phyloP scores from a whole-genome alignment of 2,329 filamentous ascomycete species.

The Paecilomyces fulvus region DNA sequence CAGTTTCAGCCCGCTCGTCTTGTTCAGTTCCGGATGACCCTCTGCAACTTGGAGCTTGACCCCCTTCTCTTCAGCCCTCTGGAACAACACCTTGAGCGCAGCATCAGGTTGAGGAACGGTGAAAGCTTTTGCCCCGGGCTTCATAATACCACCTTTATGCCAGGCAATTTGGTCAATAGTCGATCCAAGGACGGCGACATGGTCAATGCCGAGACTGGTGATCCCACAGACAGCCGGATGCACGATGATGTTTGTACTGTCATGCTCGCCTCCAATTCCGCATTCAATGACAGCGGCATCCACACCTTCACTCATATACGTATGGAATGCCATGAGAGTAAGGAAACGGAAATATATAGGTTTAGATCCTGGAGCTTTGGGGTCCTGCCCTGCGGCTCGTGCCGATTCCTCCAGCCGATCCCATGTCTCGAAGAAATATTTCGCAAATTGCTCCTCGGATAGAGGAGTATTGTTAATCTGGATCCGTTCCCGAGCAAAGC shows the following conservation, averaged over 20 bases:
- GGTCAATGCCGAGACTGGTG: slow-evolving; percentile 76
- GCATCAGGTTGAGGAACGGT: slow-evolving; percentile 50
- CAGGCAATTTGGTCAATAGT: slow-evolving; percentile 78
- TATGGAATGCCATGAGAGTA: slow-evolving; percentile 79
- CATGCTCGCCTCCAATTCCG: slow-evolving; percentile 88
- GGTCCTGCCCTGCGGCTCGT: slow-evolving; percentile 43
- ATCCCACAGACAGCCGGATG: slow-evolving; percentile 64
- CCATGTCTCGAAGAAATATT: slow-evolving; percentile 80
- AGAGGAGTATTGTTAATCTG: slow-evolving; percentile 67
- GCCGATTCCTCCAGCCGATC: slow-evolving; percentile 53
- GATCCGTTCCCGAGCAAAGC: slow-evolving; percentile 77
- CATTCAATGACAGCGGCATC: slow-evolving; percentile 79
- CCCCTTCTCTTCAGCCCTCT: slow-evolving; percentile 45
- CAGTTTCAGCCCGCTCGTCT: slow-evolving; percentile 41
- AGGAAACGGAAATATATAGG: slow-evolving; percentile 90
- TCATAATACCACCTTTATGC: slow-evolving; percentile 89
- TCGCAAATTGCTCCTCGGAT: slow-evolving; percentile 58
- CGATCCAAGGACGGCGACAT: slow-evolving; percentile 68
- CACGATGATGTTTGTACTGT: slow-evolving; percentile 78
- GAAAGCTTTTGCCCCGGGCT: slow-evolving; percentile 54
- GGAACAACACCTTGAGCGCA: slow-evolving; percentile 48
- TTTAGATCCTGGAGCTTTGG: slow-evolving; percentile 52
- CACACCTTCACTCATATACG: slow-evolving; percentile 68
- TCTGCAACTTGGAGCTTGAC: slow-evolving; percentile 42
- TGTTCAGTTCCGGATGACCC: slow-evolving; percentile 37